phyloP scores from a whole-genome alignment of 495 filamentous ascomycete genomes.

The Lentithecium fluviatile region DNA sequence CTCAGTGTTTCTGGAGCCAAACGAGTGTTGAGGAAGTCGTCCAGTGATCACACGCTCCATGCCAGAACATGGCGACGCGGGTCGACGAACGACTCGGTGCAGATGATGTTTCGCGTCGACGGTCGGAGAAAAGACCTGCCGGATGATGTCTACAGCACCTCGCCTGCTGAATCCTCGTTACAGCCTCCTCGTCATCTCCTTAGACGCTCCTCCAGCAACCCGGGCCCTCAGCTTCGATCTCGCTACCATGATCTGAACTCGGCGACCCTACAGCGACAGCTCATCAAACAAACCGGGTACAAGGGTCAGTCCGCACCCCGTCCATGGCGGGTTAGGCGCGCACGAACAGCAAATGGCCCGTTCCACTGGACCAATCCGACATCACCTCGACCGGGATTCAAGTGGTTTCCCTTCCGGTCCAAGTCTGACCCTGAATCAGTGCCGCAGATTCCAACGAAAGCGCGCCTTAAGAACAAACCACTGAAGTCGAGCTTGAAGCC shows the following conservation, averaged over 20 bases:
- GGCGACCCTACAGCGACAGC: constrained; percentile 10
- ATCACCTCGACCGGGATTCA: constrained; percentile 14
- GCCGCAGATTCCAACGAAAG: neutral
- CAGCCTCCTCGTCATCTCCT: neutral
- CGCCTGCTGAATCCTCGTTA: neutral
- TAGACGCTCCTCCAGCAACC: constrained; percentile 10
- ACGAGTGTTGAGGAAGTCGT: too few relatives aligned
- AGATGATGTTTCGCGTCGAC: neutral
- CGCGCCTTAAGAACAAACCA: neutral
- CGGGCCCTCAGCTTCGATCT: neutral
- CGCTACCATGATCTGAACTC: constrained; percentile 14
- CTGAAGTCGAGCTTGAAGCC: constrained; percentile 26
- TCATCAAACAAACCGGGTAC: constrained; percentile 9
- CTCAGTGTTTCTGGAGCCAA: too few relatives aligned
- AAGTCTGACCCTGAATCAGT: neutral
- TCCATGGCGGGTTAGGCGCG: constrained; percentile 2
- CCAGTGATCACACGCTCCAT: too few relatives aligned
- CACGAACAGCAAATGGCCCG: constrained; percentile 1
- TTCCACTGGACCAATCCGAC: constrained; percentile 5
- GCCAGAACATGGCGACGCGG: too few relatives aligned
- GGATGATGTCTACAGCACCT: neutral
- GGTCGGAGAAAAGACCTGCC: neutral
- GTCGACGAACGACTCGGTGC: too few relatives aligned
- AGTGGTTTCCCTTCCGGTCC: neutral
- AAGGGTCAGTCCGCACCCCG: neutral